Percentiles rank a stretch among this genome's conserved stretches.
These are phyloP conservation scores for Lichtheimia hyalospora DNA, from an alignment of 371 early-diverging fungal species.

Conservation along the genomic window DNA sequence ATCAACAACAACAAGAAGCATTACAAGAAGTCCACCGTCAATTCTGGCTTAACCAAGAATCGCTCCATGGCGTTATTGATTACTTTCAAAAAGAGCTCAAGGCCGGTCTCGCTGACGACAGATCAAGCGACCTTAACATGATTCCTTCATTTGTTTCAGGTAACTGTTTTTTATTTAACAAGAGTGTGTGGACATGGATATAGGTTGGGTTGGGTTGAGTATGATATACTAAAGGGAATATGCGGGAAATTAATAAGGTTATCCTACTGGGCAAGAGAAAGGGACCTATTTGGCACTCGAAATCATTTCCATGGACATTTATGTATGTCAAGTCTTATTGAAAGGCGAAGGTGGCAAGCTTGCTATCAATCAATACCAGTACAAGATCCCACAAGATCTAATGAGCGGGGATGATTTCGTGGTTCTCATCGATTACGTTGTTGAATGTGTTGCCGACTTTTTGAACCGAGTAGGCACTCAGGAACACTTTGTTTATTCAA, in stretches of 20 bases:
- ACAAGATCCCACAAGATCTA: slow-evolving; percentile 80
- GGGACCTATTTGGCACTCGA: slow-evolving; percentile 92
- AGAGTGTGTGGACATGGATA: too few relatives aligned
- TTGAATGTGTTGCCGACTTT: slow-evolving; percentile 61
- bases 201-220: too few relatives aligned
- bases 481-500: slow-evolving; percentile 47
- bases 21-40: slow-evolving; percentile 29
- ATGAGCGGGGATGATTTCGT: slow-evolving; percentile 60
- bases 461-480: slow-evolving; percentile 45
- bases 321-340: slow-evolving; percentile 50
- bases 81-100: slow-evolving; percentile 35
- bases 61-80: slow-evolving; percentile 26
- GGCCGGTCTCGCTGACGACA: slow-evolving; percentile 42
- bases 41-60: slow-evolving; percentile 27
- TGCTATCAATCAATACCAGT: slow-evolving; percentile 61
- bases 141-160: slow-evolving; percentile 54
- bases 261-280: slow-evolving; percentile 85
- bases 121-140: slow-evolving; percentile 52
- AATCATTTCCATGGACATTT: slow-evolving; percentile 80
- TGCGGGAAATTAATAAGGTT: slow-evolving; percentile 23
- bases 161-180: neutral
- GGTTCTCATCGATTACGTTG: slow-evolving; percentile 86
- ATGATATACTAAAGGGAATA: neutral
- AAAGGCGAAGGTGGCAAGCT: slow-evolving; percentile 50
- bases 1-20: slow-evolving; percentile 14